These are phyloP conservation scores for Nitzschia sp. DNA, from an alignment of 108 stramenopile species.

Conservation along the genomic window DNA sequence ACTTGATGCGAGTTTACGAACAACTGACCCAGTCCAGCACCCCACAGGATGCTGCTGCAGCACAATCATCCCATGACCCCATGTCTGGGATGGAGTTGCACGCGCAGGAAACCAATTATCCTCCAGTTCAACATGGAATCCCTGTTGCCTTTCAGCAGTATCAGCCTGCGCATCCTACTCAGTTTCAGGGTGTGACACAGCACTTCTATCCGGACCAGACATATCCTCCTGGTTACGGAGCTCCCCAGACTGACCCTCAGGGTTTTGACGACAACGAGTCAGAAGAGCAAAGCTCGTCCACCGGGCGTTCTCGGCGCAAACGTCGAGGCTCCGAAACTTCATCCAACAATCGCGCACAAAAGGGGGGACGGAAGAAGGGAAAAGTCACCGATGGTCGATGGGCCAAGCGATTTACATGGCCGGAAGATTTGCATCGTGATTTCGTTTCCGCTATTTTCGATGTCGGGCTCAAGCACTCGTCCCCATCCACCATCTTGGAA, in stretches of 20 bases:
- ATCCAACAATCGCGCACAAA: constrained; percentile 3
- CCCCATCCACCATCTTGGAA: constrained; percentile 88
- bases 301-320: constrained; percentile 21
- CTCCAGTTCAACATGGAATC: neutral
- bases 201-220: constrained; percentile 15
- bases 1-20: constrained; percentile 82
- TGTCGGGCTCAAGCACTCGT: constrained; percentile 90
- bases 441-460: constrained; percentile 94
- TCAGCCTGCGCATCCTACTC: neutral
- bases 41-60: constrained; percentile 41
- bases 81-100: too few relatives aligned
- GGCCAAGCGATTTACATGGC: constrained; percentile 89
- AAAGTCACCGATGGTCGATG: constrained; percentile 67
- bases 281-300: constrained; percentile 3
- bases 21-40: constrained; percentile 73
- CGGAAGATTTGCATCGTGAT: constrained; percentile 81
- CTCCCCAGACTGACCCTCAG: neutral
- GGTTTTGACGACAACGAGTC: constrained; percentile 18
- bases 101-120: neutral
- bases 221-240: neutral
- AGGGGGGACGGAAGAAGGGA: constrained; percentile 40
- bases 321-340: constrained; percentile 12
- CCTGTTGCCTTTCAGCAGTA: neutral
- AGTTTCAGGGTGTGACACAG: neutral
- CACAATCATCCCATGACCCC: too few relatives aligned